A percentile compares a stretch with the other conserved stretches of the same genome.
Conservation (phyloP, 2,329 filamentous ascomycete genomes). For the Exophiala calicioides region DNA sequence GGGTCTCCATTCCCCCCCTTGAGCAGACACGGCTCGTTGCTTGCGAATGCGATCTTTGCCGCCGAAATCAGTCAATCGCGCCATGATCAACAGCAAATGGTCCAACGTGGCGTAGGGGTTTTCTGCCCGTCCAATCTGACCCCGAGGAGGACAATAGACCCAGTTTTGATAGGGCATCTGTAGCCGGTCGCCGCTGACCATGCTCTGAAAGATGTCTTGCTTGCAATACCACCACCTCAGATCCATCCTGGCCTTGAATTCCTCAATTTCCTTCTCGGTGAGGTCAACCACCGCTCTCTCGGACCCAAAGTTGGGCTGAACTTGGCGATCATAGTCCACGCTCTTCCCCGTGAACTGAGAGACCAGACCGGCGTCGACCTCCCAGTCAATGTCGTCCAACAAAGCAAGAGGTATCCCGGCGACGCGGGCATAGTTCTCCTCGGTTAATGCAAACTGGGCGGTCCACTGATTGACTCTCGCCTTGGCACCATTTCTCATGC, state of each 20-base stretch:
- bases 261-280: conserved; percentile 66
- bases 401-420: conserved; percentile 43
- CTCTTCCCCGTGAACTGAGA: conserved; percentile 59
- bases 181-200: conserved; percentile 79
- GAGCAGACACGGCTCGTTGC: conserved; percentile 62
- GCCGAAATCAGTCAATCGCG: conserved; percentile 75
- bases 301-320: conserved; percentile 38
- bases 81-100: conserved; percentile 79
- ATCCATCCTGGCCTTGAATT: conserved; percentile 79
- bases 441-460: conserved; percentile 35
- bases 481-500: conserved; percentile 57
- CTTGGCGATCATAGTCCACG: conserved; percentile 58
- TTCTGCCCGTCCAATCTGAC: conserved; percentile 73
- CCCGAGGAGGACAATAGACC: conserved; percentile 85
- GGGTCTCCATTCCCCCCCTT: conserved; percentile 60
- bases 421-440: conserved; percentile 32
- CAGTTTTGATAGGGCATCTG: conserved; percentile 82
- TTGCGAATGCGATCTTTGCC: conserved; percentile 78
- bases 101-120: conserved; percentile 87
- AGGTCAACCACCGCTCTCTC: conserved; percentile 33
- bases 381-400: conserved; percentile 46
- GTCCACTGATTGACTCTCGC: conserved; percentile 36
- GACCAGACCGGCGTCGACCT: conserved; percentile 59
- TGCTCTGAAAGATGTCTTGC: conserved; percentile 88
- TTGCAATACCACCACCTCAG: conserved; percentile 96